Evolutionary conservation across 2,329 filamentous ascomycete genomes (phyloP).

Genomic region (Tolypocladium nubicola): DNA sequence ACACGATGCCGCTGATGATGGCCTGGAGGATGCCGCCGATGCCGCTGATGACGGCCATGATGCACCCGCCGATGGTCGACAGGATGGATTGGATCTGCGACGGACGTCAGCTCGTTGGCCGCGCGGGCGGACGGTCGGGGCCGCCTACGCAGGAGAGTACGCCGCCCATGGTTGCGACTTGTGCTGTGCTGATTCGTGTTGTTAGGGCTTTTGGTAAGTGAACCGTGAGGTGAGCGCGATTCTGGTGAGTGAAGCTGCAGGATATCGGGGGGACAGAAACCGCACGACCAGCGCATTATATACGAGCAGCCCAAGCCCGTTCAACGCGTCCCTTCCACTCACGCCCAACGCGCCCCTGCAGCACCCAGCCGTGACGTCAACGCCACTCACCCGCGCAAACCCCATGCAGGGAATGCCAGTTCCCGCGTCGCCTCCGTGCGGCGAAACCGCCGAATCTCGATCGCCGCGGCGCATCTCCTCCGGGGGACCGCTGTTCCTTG

Average conservation of each 20-base stretch:
- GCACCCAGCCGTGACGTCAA: not conserved
- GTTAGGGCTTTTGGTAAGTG: not conserved
- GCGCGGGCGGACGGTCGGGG: not conserved
- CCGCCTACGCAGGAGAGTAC: slow-evolving; percentile 71
- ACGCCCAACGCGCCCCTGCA: not conserved
- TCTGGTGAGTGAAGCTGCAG: not conserved
- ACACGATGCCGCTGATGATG: slow-evolving; percentile 57
- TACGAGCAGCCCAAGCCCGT: not conserved
- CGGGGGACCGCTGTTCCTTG: not conserved
- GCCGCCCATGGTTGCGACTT: slow-evolving; percentile 55
- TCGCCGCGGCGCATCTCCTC: not conserved
- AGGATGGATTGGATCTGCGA: slow-evolving; percentile 47
- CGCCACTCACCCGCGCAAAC: not conserved
- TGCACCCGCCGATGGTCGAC: slow-evolving; percentile 52
- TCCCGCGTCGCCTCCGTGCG: not conserved
- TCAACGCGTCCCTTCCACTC: not conserved
- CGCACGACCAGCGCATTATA: not conserved
- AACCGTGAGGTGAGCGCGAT: not conserved
- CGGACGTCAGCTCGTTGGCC: slow-evolving; percentile 7
- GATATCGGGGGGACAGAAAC: not conserved
- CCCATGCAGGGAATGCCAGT: not conserved
- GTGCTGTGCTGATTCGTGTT: not conserved
- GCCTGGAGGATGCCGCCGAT: slow-evolving; percentile 54
- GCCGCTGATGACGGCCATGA: slow-evolving; percentile 59
- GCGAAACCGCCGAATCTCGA: not conserved